These are phyloP conservation scores for Thalia dealbata DNA, from an alignment of 176 grass and related monocot species.

Conservation along the genomic window DNA sequence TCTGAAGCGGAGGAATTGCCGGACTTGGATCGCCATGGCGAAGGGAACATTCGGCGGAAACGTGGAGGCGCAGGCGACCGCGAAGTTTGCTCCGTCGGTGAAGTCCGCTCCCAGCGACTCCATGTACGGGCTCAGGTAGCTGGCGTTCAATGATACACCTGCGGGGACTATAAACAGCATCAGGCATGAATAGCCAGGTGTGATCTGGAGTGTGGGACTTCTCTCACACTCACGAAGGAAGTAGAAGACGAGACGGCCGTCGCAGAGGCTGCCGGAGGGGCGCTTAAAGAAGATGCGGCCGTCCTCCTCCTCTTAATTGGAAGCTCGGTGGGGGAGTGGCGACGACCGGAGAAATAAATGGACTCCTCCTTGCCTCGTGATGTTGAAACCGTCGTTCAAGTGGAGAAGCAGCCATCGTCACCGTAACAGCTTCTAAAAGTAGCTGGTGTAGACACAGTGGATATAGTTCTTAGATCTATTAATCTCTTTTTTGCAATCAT, in stretches of 20 bases:
- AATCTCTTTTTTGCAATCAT: no score
- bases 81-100: constrained; percentile 74
- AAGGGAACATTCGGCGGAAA: constrained; percentile 38
- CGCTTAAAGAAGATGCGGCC: constrained; percentile 56
- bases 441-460: no score
- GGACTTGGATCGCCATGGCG: constrained; percentile 58
- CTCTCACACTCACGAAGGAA: constrained; percentile 72
- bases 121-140: constrained; percentile 68
- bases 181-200: background rate
- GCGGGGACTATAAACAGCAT: background rate
- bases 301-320: no score
- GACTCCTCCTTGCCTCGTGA: no score
- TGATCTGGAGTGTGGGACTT: background rate
- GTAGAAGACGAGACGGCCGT: constrained; percentile 71
- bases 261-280: constrained; percentile 64
- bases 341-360: no score
- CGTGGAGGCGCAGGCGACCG: constrained; percentile 47
- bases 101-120: constrained; percentile 66
- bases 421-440: no score
- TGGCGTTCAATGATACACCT: constrained; percentile 74
- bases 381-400: no score
- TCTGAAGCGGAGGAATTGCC: no score
- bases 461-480: no score
- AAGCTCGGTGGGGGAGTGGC: no score
- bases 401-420: no score